Base-by-base conservation (phyloP, 306 rosid genomes). In the Medicago lupulina region DNA sequence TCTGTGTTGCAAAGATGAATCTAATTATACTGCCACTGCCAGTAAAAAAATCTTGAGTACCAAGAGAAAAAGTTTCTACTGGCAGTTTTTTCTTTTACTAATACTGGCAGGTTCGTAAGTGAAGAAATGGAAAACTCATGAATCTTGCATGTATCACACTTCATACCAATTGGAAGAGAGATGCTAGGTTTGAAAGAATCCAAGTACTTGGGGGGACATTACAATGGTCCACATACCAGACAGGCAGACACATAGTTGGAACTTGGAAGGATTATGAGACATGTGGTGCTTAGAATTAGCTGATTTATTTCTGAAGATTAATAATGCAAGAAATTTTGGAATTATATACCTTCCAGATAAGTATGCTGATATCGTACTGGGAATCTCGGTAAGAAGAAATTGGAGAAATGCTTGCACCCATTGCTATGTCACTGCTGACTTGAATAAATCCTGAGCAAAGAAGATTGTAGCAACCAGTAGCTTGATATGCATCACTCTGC, bases 401-500 rank as follows among this genome's bases (percentile, higher is more conserved):
- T 0, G 99, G 99, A 62, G 97, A 78, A 71, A 96, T 96, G 88
- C 97, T 92, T 28, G 99, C 99, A 23, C 99, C 99, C 99, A 96
- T 92, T 43, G 99, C 97, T 60, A 96, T 90, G 25, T 88, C 83
- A 43, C 89, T 90, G 77, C 89, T 96, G 72, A 96, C 88, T 68
- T 96, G 99, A 84, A 96, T 90, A 63, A 96, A 96, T 63, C 99
- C 99, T 0, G 99, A 96, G 89, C 99, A 96, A 21, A 96, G 96
- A 67, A 96, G 99, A 84, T 96, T 96, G 92, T 96, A 96, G 91
- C 99, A 96, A 25, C 99, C 99, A 1, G 99, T 96, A 51, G 99
- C 99, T 89, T 96, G 99, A 80, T 96, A 96, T 77, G 99, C 99
- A 86, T 96, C 99, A 69, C 98, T 96, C 99, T 96, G 86, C 41